A percentile compares a stretch with the other conserved stretches of the same genome.
Conservation (phyloP, 495 filamentous ascomycete genomes). For the Tuber indicum region DNA sequence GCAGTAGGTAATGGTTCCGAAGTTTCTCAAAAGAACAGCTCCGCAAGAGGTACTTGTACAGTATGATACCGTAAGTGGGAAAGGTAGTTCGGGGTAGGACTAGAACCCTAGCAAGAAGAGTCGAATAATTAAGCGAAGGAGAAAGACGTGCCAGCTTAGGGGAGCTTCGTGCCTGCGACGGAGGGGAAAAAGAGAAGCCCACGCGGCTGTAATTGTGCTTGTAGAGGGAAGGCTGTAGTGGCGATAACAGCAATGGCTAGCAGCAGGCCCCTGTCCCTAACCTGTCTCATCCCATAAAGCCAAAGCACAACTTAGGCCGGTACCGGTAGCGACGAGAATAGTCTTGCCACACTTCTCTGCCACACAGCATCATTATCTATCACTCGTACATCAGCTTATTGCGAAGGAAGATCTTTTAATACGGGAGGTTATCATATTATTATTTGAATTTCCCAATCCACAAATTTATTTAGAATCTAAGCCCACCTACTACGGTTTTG, state of each 20-base stretch:
- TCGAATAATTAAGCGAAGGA: neutral
- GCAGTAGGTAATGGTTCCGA: neutral
- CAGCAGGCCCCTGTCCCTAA: neutral
- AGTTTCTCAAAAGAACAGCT: neutral
- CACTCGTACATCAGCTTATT: neutral
- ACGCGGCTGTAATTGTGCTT: neutral
- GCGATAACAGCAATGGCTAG: neutral
- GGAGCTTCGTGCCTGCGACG: neutral
- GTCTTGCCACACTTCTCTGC: no score
- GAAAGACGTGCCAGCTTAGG: neutral
- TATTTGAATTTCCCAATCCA: neutral
- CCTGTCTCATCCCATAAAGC: neutral
- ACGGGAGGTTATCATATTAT: neutral
- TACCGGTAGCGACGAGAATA: neutral
- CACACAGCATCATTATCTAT: neutral
- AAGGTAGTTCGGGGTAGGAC: neutral
- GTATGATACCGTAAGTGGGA: neutral
- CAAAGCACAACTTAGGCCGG: neutral
- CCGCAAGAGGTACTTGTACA: neutral
- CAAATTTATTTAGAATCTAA: neutral
- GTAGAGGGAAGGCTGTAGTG: neutral
- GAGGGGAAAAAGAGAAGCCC: neutral
- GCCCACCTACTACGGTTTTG: neutral
- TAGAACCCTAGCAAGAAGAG: neutral
- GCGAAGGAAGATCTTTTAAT: neutral